phyloP scores from a whole-genome alignment of 345 rosid genomes.

The Hevea brasiliensis region DNA sequence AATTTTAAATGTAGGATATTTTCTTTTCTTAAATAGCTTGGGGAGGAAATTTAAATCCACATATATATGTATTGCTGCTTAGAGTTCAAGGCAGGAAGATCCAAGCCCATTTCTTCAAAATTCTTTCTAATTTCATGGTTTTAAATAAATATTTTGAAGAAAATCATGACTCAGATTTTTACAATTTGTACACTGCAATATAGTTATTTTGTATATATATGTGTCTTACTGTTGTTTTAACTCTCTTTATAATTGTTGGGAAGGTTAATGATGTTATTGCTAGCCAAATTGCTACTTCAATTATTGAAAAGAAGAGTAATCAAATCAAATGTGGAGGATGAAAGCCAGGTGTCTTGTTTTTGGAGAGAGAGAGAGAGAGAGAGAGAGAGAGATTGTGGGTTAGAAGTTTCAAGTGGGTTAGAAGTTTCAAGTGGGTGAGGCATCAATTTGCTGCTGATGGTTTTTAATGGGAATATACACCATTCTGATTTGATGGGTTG shows the following conservation, averaged over 20 bases:
- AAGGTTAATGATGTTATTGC: no score
- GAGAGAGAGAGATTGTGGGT: background rate
- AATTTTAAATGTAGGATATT: no score
- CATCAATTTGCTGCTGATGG: background rate
- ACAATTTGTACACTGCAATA: background rate
- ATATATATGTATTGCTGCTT: no score
- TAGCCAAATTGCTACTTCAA: background rate
- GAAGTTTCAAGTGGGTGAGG: background rate
- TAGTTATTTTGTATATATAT: no score
- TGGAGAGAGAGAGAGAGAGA: background rate
- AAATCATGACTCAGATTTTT: background rate
- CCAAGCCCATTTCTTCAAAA: background rate
- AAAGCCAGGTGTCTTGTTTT: background rate
- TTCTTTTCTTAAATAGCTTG: background rate
- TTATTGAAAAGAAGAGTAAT: background rate
- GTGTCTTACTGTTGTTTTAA: no score
- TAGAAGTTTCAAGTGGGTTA: no score
- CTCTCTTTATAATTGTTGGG: no score
- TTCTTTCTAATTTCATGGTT: background rate
- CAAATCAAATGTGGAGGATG: background rate
- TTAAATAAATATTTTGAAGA: background rate
- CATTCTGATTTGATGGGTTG: background rate
- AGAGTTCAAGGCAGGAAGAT: no score
- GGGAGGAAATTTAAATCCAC: no score
- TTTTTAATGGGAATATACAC: background rate